Evolutionary conservation across 352 stramenopile genomes (phyloP).

Genomic region (Phytopythium ostracodes): DNA sequence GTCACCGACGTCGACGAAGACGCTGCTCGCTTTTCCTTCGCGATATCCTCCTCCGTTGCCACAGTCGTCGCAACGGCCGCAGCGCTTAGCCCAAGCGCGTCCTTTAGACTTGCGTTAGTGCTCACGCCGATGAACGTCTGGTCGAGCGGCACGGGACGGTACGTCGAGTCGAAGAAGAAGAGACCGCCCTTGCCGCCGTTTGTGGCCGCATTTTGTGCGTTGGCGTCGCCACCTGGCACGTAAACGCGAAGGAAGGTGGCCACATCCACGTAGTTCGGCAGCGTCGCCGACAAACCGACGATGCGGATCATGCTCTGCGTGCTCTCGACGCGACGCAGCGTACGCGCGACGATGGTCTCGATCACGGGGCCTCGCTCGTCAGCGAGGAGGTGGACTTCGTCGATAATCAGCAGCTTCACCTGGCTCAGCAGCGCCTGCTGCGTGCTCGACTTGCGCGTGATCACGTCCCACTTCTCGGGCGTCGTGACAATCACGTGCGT

Average conservation of each 20-base stretch:
- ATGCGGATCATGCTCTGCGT: slow-evolving; percentile 97
- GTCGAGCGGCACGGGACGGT: slow-evolving; percentile 97
- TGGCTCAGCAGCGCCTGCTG: slow-evolving; percentile 89
- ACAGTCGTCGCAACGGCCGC: slow-evolving; percentile 40
- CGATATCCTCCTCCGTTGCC: slow-evolving; percentile 40
- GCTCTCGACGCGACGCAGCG: slow-evolving; percentile 96
- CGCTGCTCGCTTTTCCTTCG: slow-evolving; percentile 34
- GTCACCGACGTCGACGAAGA: slow-evolving; percentile 14
- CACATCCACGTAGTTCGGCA: slow-evolving; percentile 99
- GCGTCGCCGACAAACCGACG: slow-evolving; percentile 97
- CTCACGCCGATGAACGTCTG: slow-evolving; percentile 98
- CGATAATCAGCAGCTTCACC: slow-evolving; percentile 98
- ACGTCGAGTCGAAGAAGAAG: slow-evolving; percentile 98
- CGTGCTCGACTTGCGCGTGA: slow-evolving; percentile 94
- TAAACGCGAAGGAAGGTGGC: slow-evolving; percentile 96
- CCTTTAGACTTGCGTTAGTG: slow-evolving; percentile 59
- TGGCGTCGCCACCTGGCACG: slow-evolving; percentile 44
- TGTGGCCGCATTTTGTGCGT: slow-evolving; percentile 60
- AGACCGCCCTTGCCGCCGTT: slow-evolving; percentile 86
- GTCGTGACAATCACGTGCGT: slow-evolving; percentile 98
- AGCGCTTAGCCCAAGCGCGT: slow-evolving; percentile 50
- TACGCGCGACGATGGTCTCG: slow-evolving; percentile 98
- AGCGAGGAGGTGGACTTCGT: slow-evolving; percentile 99
- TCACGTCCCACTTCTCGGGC: slow-evolving; percentile 99
- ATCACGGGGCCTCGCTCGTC: slow-evolving; percentile 99